Evolutionary conservation across 1,284 basidiomycete genomes (phyloP), one percentile per base, ranked within the genome.

Genomic region (Somion occarium): DNA sequence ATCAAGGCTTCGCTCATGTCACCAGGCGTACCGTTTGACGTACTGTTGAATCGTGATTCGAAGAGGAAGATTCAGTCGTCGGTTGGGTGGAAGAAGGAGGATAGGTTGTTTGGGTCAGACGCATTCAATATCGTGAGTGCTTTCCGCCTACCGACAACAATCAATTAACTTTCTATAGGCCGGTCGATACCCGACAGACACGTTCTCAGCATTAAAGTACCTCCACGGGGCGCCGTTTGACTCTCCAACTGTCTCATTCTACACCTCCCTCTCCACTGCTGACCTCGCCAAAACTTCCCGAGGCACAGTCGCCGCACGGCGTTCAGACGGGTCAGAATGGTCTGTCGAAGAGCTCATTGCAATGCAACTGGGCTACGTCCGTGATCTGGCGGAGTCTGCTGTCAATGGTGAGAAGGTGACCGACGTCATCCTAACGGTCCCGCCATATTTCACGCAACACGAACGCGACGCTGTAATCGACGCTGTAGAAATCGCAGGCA

Each of bases 1-100:
- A 96, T 93, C 64, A 99, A 98, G 70, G 90, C 93, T 24, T 95
- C 94, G 7, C 76, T 99, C 55, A 91, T 99, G 80, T 96, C 96
- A 65, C 96, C 96, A 1, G 96, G 95, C 38, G 75, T 92, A 47
- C 94, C 96, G 1, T 97, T 99, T 63, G 96, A 99, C 70, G 92
- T 99, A 26, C 77, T 99, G 30, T 76, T 99, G 46, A 95, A 97
- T 72, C 91, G 92, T 66, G 96, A 98, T 68, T 96, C 93, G 38
- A 98, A 98, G 73, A 80, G 96, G 57, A 99, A 99, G 73, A 93
- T 98, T 48, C 88, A 90, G 60, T 84, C 91, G 20, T 83, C 87
- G 1, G 90, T 98, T 0, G 88, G 79, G 26, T 96, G 89, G 90
- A 95, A 92, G 72, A 80, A 80, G 58, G 82, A 84, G 15, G 95